These are phyloP conservation scores for Echium plantagineum DNA, from an alignment of 257 asterid species.

Conservation along the genomic window DNA sequence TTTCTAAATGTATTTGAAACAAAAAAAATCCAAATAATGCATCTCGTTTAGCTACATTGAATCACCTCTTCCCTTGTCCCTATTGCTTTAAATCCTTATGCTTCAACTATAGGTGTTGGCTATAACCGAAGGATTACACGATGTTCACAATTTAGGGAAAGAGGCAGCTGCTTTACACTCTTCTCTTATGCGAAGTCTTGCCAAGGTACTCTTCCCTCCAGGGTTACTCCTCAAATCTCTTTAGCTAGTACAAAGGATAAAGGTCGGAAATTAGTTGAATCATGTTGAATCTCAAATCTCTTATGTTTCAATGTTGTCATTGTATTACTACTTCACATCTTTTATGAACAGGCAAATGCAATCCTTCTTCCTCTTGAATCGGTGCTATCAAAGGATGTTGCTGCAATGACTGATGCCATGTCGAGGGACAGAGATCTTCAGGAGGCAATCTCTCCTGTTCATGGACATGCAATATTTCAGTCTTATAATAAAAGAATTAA, in stretches of 20 bases:
- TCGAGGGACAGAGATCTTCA: conserved; percentile 53
- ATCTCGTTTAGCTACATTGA: too few species aligned
- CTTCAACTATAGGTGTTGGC: conserved; percentile 60
- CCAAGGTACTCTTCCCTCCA: conserved; percentile 40
- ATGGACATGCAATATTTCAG: conserved; percentile 90
- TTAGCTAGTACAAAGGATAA: not conserved
- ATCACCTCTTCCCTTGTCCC: not conserved
- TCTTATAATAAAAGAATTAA: conserved; percentile 64
- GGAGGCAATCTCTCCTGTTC: conserved; percentile 76
- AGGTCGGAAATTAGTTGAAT: not conserved
- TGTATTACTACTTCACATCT: conserved; percentile 5
- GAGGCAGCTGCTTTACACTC: conserved; percentile 84
- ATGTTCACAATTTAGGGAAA: conserved; percentile 81
- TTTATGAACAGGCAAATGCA: conserved; percentile 57
- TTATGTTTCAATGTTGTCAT: not conserved
- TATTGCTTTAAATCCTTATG: not conserved
- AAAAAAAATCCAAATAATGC: too few species aligned
- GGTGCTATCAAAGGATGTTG: conserved; percentile 68
- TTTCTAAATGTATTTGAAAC: too few species aligned
- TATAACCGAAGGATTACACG: conserved; percentile 88
- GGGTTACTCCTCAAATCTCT: not conserved
- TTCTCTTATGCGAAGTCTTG: conserved; percentile 71
- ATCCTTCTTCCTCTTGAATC: conserved; percentile 91
- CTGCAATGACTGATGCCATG: conserved; percentile 82
- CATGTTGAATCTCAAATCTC: too few species aligned